phyloP scores from a whole-genome alignment of 768 basidiomycete species.

The Naganishia kalamii region DNA sequence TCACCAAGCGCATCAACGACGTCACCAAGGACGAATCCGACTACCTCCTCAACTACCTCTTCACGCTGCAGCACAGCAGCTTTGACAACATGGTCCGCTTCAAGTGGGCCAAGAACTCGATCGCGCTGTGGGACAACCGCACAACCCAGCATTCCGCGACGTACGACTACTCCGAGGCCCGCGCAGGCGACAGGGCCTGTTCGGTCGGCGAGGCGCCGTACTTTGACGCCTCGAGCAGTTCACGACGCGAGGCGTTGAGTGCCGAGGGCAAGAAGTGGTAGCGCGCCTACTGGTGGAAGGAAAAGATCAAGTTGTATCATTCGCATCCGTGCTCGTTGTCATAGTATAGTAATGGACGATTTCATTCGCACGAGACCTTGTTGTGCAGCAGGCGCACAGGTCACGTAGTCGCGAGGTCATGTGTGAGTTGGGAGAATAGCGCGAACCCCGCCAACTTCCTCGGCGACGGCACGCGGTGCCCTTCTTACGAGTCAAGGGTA shows the following conservation, averaged over 20 bases:
- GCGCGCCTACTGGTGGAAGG: neutral
- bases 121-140: conserved; percentile 61
- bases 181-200: conserved; percentile 55
- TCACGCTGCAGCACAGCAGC: conserved; percentile 52
- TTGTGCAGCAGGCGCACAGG: neutral
- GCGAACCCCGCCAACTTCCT: too few species aligned
- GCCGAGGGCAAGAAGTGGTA: conserved; percentile 22
- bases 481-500: too few species aligned
- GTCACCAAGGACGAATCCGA: conserved; percentile 56
- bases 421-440: too few species aligned
- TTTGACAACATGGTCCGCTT: conserved; percentile 53
- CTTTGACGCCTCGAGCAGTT: conserved; percentile 46
- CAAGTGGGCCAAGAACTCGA: conserved; percentile 54
- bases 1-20: conserved; percentile 55
- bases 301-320: neutral
- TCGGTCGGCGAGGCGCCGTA: conserved; percentile 56
- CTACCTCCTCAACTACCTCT: conserved; percentile 51
- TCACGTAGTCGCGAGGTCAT: too few species aligned
- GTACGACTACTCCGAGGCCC: conserved; percentile 46
- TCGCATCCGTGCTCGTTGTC: neutral
- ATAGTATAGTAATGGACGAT: too few species aligned
- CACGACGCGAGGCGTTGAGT: conserved; percentile 28
- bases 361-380: too few species aligned
- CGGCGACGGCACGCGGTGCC: too few species aligned
- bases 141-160: conserved; percentile 47